phyloP scores from a whole-genome alignment of 2,329 filamentous ascomycete genomes.

The Diaporthe velutina region DNA sequence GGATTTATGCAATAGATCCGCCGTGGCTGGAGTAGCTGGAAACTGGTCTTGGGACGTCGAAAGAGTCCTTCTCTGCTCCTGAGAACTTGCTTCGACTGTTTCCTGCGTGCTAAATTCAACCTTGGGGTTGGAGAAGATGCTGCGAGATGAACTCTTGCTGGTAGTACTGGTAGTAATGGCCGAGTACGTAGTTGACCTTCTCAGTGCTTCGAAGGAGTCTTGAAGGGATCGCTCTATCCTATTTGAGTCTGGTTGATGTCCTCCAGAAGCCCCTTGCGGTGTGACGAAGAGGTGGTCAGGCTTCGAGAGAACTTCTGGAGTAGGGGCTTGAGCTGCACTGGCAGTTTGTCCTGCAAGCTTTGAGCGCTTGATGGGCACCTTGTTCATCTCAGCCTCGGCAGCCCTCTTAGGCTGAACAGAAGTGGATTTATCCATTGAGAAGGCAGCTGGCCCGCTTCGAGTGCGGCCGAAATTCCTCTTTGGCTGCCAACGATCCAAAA shows the following conservation, averaged over 20 bases:
- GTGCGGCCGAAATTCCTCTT: constrained; percentile 15
- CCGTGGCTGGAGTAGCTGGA: neutral
- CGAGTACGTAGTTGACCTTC: constrained; percentile 40
- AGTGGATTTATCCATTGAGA: constrained; percentile 22
- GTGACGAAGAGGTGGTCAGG: neutral
- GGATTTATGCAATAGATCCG: constrained; percentile 6
- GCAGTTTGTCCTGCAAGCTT: neutral
- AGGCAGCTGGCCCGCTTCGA: constrained; percentile 37
- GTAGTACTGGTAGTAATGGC: constrained; percentile 50
- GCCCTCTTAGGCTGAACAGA: constrained; percentile 6
- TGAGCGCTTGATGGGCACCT: constrained; percentile 13
- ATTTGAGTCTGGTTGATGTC: neutral
- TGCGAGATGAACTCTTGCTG: constrained; percentile 49
- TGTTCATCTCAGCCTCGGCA: neutral
- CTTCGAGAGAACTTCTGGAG: neutral
- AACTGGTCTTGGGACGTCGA: neutral
- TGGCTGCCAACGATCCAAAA: constrained; percentile 40
- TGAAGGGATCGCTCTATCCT: constrained; percentile 39
- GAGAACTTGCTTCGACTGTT: constrained; percentile 48
- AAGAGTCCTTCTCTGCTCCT: constrained; percentile 28
- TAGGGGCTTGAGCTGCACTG: neutral
- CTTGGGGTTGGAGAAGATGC: constrained; percentile 50
- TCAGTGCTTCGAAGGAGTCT: constrained; percentile 40
- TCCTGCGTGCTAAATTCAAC: constrained; percentile 47
- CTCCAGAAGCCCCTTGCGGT: neutral